These are phyloP conservation scores for Diplocarpon mali DNA, from an alignment of 2,329 filamentous ascomycete species.

Conservation along the genomic window DNA sequence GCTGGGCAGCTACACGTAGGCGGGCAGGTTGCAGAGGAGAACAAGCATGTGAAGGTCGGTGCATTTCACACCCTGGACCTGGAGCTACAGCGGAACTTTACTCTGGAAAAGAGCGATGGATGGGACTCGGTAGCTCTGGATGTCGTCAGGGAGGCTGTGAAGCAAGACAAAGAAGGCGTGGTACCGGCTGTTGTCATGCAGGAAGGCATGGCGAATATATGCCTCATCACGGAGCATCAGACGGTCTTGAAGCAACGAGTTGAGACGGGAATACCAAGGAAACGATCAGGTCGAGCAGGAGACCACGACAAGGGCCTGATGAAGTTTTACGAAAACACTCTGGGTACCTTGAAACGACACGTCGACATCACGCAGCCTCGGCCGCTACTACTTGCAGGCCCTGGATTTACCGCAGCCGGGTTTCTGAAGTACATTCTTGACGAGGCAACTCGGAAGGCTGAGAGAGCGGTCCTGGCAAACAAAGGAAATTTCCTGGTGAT, in stretches of 20 bases:
- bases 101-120: slow-evolving; percentile 68
- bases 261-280: slow-evolving; percentile 55
- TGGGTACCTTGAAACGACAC: slow-evolving; percentile 65
- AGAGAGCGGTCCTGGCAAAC: slow-evolving; percentile 58
- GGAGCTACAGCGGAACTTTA: slow-evolving; percentile 79
- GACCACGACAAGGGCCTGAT: slow-evolving; percentile 62
- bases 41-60: slow-evolving; percentile 55
- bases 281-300: slow-evolving; percentile 47
- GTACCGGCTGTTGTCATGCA: slow-evolving; percentile 90
- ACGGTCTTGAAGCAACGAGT: slow-evolving; percentile 63
- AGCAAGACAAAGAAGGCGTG: slow-evolving; percentile 68
- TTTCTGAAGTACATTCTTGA: slow-evolving; percentile 70
- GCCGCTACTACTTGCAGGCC: slow-evolving; percentile 75
- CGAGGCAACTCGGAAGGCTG: slow-evolving; percentile 43
- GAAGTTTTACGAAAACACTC: slow-evolving; percentile 67
- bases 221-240: slow-evolving; percentile 69
- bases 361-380: slow-evolving; percentile 62
- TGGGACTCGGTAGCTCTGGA: slow-evolving; percentile 87
- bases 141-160: slow-evolving; percentile 67
- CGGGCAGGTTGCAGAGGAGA: slow-evolving; percentile 54
- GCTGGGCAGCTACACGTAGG: slow-evolving; percentile 58
- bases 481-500: slow-evolving; percentile 59
- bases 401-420: slow-evolving; percentile 73
- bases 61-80: slow-evolving; percentile 68
- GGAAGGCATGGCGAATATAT: slow-evolving; percentile 75